phyloP scores from a whole-genome alignment of 129 eudicot species.

The Artemisia tridentata region DNA sequence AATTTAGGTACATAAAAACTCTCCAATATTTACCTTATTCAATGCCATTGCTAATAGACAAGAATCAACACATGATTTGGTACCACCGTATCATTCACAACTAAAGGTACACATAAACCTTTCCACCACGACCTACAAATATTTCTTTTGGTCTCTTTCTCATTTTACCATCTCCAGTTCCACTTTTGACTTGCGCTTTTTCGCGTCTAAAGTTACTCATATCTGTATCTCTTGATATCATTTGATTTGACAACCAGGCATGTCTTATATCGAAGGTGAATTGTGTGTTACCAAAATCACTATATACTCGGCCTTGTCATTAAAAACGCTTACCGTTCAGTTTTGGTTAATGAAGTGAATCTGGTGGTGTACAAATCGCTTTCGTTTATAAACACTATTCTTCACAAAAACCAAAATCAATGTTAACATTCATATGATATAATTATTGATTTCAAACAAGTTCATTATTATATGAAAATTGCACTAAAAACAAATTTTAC shows the following conservation, averaged over 20 bases:
- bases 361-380: no score
- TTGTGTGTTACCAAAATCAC: no score
- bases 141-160: conserved; percentile 30
- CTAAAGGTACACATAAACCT: conserved; percentile 24
- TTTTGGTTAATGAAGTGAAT: no score
- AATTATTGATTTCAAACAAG: not conserved
- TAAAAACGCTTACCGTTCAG: no score
- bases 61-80: not conserved
- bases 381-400: not conserved
- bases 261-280: not conserved
- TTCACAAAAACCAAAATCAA: not conserved
- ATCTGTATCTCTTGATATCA: not conserved
- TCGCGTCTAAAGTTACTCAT: conserved; percentile 1
- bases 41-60: not conserved
- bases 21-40: no score
- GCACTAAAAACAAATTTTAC: conserved; percentile 8
- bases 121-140: conserved; percentile 41
- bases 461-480: not conserved
- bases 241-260: not conserved
- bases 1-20: no score
- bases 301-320: no score
- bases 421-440: not conserved
- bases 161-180: conserved; percentile 19
- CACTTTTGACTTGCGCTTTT: conserved; percentile 31
- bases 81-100: not conserved